Evolutionary conservation across 305 asterid genomes (phyloP).

Genomic region (Fraxinus floribunda): DNA sequence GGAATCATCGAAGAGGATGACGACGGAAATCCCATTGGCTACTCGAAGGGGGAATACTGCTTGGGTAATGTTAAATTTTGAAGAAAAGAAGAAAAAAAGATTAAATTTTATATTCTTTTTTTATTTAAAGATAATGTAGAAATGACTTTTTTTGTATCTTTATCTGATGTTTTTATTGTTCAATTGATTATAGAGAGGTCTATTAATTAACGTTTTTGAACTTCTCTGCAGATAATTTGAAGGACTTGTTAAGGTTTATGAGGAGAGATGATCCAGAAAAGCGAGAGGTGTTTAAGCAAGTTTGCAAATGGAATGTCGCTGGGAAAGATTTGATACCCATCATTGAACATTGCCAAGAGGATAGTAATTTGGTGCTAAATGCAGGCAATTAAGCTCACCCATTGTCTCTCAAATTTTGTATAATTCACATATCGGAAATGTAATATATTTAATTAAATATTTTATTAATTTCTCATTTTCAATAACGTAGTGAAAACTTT

Average conservation of each 20-base stretch:
- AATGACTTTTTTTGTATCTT: neutral
- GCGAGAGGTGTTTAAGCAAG: slow-evolving; percentile 91
- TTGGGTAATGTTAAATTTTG: slow-evolving; percentile 42
- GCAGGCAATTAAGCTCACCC: slow-evolving; percentile 46
- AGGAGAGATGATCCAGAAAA: slow-evolving; percentile 90
- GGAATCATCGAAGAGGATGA: slow-evolving; percentile 72
- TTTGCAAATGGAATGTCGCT: slow-evolving; percentile 81
- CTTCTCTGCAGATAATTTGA: slow-evolving; percentile 65
- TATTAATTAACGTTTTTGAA: neutral
- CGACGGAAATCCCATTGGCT: slow-evolving; percentile 56
- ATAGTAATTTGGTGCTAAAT: slow-evolving; percentile 71
- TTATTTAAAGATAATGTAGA: neutral
- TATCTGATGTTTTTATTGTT: neutral
- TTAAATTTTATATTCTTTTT: neutral
- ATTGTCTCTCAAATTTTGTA: neutral
- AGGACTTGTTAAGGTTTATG: slow-evolving; percentile 84
- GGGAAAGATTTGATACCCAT: slow-evolving; percentile 80
- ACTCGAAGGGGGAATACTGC: slow-evolving; percentile 61
- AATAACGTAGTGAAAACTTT: slow-evolving; percentile 71
- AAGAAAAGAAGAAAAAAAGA: neutral
- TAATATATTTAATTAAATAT: neutral
- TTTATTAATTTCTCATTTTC: neutral
- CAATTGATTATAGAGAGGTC: neutral
- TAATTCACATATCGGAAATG: neutral
- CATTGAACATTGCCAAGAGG: slow-evolving; percentile 65